Evolutionary conservation across 305 asterid genomes (phyloP), one percentile per base, ranked within the genome.

Genomic region (Andrographis paniculata): DNA sequence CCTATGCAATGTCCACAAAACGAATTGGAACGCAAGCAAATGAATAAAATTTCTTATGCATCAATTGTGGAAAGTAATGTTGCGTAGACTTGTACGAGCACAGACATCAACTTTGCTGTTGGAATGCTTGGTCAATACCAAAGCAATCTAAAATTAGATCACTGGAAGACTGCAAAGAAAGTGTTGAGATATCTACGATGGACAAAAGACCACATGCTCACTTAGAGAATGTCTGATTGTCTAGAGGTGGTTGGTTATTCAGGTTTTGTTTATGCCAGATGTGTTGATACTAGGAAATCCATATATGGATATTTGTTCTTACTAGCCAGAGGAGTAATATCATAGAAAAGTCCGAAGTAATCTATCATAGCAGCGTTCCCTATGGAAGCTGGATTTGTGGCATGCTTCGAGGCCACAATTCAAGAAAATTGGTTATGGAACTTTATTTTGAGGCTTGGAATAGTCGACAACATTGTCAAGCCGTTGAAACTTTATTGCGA

Each of bases 191-290:
- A n/a, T n/a, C n/a, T n/a, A n/a, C n/a, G n/a, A n/a, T n/a, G n/a
- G n/a, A n/a, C n/a, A n/a, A n/a, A n/a, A n/a, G n/a, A n/a, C n/a
- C n/a, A n/a, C n/a, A n/a, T n/a, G n/a, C n/a, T n/a, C n/a, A n/a
- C n/a, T n/a, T n/a, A n/a, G n/a, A n/a, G n/a, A n/a, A n/a, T n/a
- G 49, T 44, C 49, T 1, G 2, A 44, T 44, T 4, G 12, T 10
- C 30, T 44, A 10, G 49, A 44, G 6, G 24, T 44, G 27, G 9
- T 19, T 15, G 28, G 49, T 1, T 44, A 44, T 19, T 44, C 49
- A 3, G 24, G 20, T 44, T 44, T 2, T 19, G 30, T 19, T 20
- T 44, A 19, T 44, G 49, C 17, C 28, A 16, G 1, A 44, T 44
- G 28, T 23, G 1, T 44, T 3, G 30, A 44, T 14, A 17, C 49